Evolutionary conservation across 768 basidiomycete species (phyloP).

Genomic region (Termitomyces titanicus): DNA sequence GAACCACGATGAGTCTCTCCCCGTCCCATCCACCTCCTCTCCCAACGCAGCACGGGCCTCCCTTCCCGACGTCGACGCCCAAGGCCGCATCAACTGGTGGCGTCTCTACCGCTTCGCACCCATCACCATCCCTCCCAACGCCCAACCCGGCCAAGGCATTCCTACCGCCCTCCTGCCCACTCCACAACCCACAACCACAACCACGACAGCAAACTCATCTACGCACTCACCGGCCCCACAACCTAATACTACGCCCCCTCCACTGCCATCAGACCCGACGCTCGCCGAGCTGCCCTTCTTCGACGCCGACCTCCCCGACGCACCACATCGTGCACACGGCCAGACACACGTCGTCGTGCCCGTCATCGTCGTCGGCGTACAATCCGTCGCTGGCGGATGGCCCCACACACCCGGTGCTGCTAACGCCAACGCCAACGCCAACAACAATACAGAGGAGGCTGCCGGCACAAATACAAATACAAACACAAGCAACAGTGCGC

Average conservation of each 20-base stretch:
- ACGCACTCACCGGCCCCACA: slow-evolving; percentile 12
- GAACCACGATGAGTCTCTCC: slow-evolving; percentile 19
- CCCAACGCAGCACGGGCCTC: not conserved
- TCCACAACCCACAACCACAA: slow-evolving; percentile 11
- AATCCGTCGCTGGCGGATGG: slow-evolving; percentile 58
- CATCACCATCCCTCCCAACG: slow-evolving; percentile 36
- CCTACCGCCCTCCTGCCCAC: slow-evolving; percentile 15
- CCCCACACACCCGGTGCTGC: slow-evolving; percentile 19
- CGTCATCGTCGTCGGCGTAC: slow-evolving; percentile 80
- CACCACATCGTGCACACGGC: not conserved
- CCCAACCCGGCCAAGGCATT: slow-evolving; percentile 5
- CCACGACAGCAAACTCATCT: no score
- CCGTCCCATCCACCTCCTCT: not conserved
- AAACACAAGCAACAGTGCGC: no score
- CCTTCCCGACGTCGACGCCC: slow-evolving; percentile 15
- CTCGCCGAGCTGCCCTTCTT: slow-evolving; percentile 17
- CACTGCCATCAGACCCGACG: slow-evolving; percentile 10
- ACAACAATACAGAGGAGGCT: not conserved
- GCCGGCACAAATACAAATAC: not conserved
- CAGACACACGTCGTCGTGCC: slow-evolving; percentile 55
- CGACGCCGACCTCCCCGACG: slow-evolving; percentile 1
- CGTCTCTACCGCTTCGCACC: slow-evolving; percentile 78
- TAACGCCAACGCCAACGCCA: no score
- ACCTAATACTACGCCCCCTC: not conserved
- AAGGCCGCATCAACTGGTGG: slow-evolving; percentile 73